Conservation (phyloP, 2,329 filamentous ascomycete species). For the Penicillium rolfsii region DNA sequence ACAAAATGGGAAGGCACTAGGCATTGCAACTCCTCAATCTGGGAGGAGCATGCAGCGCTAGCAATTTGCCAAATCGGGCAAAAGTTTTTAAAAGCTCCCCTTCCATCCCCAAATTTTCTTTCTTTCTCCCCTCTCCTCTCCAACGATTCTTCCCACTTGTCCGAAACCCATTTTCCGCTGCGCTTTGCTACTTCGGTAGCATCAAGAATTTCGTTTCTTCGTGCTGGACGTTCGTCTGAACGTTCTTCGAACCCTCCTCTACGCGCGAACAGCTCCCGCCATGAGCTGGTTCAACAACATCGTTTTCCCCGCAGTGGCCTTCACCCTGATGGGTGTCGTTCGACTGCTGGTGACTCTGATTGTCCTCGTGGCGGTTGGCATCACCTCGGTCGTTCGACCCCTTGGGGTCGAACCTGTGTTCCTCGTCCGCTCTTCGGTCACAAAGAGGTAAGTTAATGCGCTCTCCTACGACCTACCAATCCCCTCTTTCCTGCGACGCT, state of each 20-base stretch:
- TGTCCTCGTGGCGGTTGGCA: not conserved
- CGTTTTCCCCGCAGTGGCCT: not conserved
- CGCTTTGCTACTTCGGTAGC: constrained; percentile 4
- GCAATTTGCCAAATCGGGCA: not conserved
- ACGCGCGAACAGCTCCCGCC: not conserved
- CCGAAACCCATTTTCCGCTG: not conserved
- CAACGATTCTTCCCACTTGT: not conserved
- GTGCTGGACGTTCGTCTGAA: constrained; percentile 1
- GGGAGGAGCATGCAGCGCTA: not conserved
- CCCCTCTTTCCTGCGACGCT: not conserved
- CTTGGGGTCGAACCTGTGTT: not conserved
- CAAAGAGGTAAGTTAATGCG: constrained; percentile 5
- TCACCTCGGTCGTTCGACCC: not conserved
- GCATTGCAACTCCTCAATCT: not conserved
- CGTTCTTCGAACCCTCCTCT: not conserved
- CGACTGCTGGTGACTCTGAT: constrained; percentile 1
- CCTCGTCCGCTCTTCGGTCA: not conserved
- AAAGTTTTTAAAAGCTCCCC: too few species aligned
- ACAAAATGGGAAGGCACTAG: not conserved
- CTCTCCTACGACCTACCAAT: not conserved
- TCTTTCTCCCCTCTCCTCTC: not conserved
- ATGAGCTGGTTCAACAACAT: not conserved
- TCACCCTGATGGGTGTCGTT: not conserved
- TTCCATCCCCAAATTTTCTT: not conserved
- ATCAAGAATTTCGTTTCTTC: not conserved